Evolutionary conservation across 2,329 filamentous ascomycete genomes (phyloP).

Genomic region (Arthrobotrys sinensis): DNA sequence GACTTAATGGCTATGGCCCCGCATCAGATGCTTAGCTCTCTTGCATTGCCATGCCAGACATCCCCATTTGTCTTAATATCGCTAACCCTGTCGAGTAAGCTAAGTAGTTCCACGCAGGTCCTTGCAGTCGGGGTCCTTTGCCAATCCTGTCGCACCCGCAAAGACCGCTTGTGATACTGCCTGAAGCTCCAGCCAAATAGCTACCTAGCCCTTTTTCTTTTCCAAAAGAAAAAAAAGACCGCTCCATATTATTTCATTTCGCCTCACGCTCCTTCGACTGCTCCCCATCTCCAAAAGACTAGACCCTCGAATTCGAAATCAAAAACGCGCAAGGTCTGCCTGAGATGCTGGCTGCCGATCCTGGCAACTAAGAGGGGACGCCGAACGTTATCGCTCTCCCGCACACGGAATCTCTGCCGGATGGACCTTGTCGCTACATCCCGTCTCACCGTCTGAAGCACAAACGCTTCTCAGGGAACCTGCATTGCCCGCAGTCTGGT

Average conservation of each 20-base stretch:
- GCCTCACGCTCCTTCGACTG: constrained; percentile 2
- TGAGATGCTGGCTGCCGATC: constrained; percentile 59
- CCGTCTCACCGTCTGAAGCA: constrained; percentile 51
- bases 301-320: constrained; percentile 13
- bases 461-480: constrained; percentile 39
- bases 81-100: constrained; percentile 57
- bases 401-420: constrained; percentile 61
- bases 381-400: constrained; percentile 53
- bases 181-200: constrained; percentile 27
- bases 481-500: constrained; percentile 34
- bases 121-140: constrained; percentile 33
- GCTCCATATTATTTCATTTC: constrained; percentile 11
- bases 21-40: constrained; percentile 24
- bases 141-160: constrained; percentile 31
- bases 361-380: constrained; percentile 53
- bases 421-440: constrained; percentile 61
- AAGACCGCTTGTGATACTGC: constrained; percentile 39
- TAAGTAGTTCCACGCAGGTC: constrained; percentile 42
- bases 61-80: constrained; percentile 43
- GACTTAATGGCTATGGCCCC: constrained; percentile 30
- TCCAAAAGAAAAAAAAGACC: background rate
- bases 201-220: constrained; percentile 22
- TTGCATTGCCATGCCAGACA: constrained; percentile 3
- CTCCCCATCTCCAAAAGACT: background rate
- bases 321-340: constrained; percentile 48